Base-by-base conservation (phyloP, 1,284 basidiomycete genomes). In the Cystobasidiaceae sp. region DNA sequence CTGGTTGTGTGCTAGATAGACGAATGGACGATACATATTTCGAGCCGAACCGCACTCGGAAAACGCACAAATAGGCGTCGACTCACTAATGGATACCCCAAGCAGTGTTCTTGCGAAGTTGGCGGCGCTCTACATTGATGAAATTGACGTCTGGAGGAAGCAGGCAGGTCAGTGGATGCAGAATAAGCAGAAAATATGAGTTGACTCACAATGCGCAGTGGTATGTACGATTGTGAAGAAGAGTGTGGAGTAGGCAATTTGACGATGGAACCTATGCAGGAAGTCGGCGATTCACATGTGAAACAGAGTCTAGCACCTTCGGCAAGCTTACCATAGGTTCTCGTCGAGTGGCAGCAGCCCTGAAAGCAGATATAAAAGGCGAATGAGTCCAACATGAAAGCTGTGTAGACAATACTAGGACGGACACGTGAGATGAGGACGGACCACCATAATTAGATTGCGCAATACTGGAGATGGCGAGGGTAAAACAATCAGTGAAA, bases 201-300 rank as follows among this genome's bases (percentile, higher is more conserved):
- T 32, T 28, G 17, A 13, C 70, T 41, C 25, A 68, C 70, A 93
- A 78, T 93, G 90, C 15, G 89, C 86, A 3, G 90, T 91, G 3
- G 87, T 87, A 77, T 93, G 90, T 1, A 93, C 86, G 67, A 77
- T 75, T 4, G 74, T 74, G 67, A 70, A 90, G 79, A 90, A 90
- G 3, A 89, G 85, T 83, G 91, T 85, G 8, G 87, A 88, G 76
- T 93, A 93, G 11, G 90, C 90, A 43, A 91, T 88, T 73, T 93
- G 90, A 67, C 89, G 81, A 76, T 93, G 90, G 80, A 91, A 90
- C 90, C 77, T 75, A 3, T n/a, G 13, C 51, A 33, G 5, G 2
- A 50, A 21, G 27, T 33, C 17, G 32, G 3, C 4, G 13, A 7
- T 6, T 7, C n/a, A 41, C 23, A 13, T 30, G 9, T 17, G 13